These are phyloP conservation scores for Allium fistulosum DNA, from an alignment of 106 monocot genomes.

Conservation along the genomic window DNA sequence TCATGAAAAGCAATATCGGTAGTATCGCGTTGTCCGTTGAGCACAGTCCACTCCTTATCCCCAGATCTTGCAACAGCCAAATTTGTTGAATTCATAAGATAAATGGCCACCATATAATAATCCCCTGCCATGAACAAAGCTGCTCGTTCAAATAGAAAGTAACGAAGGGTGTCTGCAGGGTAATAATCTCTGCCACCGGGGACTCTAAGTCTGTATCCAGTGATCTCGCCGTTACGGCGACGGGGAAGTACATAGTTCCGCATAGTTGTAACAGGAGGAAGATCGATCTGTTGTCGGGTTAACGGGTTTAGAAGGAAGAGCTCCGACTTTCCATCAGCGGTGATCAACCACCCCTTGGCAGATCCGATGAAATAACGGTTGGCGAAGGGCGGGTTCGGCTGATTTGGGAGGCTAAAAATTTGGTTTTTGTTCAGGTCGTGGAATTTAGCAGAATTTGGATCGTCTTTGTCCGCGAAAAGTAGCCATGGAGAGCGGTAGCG, in stretches of 20 bases:
- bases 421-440: not conserved
- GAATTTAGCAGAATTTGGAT: not conserved
- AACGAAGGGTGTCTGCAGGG: not conserved
- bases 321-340: not conserved
- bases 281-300: conserved; percentile 3
- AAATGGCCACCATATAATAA: too few relatives aligned
- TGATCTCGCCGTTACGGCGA: not conserved
- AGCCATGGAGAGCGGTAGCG: not conserved
- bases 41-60: not conserved
- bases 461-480: not conserved
- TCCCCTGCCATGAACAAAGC: not conserved
- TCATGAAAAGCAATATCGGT: not conserved
- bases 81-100: too few relatives aligned
- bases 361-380: not conserved
- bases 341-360: conserved; percentile 9
- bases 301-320: conserved; percentile 4
- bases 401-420: not conserved
- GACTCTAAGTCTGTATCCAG: not conserved
- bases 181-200: not conserved
- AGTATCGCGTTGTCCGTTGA: not conserved
- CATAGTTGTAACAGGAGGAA: not conserved
- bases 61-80: not conserved
- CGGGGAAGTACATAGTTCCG: not conserved
- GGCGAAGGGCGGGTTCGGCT: not conserved
- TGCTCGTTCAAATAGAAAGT: not conserved